Base-by-base conservation (phyloP, 257 asterid species). In the Ajuga chamaepitys region DNA sequence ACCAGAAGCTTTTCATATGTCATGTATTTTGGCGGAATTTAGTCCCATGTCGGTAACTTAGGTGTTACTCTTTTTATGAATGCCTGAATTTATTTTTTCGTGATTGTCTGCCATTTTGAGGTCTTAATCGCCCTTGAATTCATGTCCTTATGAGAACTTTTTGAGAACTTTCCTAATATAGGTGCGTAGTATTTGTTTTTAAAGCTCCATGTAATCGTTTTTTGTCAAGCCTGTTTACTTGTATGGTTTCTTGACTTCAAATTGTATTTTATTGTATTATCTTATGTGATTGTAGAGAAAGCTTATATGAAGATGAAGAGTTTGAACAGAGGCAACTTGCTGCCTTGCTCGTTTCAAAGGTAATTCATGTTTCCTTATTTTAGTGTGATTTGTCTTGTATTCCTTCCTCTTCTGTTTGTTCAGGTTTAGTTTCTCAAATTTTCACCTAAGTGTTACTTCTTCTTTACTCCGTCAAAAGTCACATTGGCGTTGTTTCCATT, bases 281-380 rank as follows among this genome's bases (percentile, higher is more conserved):
- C 6, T 67, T 28, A 16, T 58, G 1, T 77, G 73, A 37, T 16
- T 55, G 78, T 82, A 86, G 95, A 66, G 95, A 86, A 53, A 87
- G 91, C 72, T 81, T 87, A 64, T 87, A 85, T 32, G 95, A 87
- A 75, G 95, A 87, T 60, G 95, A 87, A 77, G 93, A 83, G 70
- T 87, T 82, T 70, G 95, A 79, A 46, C 90, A 87, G 80, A 81
- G 95, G 81, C 88, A 82, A 64, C 75, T 85, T 12, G 93, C 98
- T 64, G 98, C 96, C 30, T 75, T 89, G 73, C 91, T 92, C 65
- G 96, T 85, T 63, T 92, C 98, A 13, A 92, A 92, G 98, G 98
- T 91, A 66, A 56, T 16, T 0, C 38, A 25, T 25, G 17, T 3
- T 25, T 73, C 5, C 1, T 8, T 32, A 37, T 18, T 57, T 16